Evolutionary conservation across 352 stramenopile species (phyloP).

Genomic region (Phytophthora tubulina): DNA sequence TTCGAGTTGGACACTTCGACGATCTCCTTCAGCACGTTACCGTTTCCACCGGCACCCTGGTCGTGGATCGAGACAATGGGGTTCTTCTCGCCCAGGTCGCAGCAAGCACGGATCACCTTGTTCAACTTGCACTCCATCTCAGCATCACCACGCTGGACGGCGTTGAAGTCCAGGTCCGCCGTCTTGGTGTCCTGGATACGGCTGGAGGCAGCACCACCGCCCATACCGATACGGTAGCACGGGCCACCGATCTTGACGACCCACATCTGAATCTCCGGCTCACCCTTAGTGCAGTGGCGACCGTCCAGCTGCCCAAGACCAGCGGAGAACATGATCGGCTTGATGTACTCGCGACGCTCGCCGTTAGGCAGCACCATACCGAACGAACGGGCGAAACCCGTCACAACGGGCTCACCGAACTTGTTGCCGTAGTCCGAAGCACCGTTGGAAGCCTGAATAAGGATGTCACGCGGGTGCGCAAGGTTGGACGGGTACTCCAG

Average conservation of each 20-base stretch:
- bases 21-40: constrained; percentile 99
- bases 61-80: constrained; percentile 99
- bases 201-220: constrained; percentile 96
- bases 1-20: constrained; percentile 90
- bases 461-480: constrained; percentile 94
- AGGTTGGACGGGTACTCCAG: constrained; percentile 93
- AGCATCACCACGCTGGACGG: constrained; percentile 98
- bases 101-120: constrained; percentile 98
- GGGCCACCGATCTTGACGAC: constrained; percentile 99
- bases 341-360: constrained; percentile 99
- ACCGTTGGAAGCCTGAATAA: constrained; percentile 97
- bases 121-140: constrained; percentile 99
- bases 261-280: constrained; percentile 95
- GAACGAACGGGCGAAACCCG: constrained; percentile 98
- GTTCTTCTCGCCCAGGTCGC: constrained; percentile 97
- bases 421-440: constrained; percentile 99
- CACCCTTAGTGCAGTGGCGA: constrained; percentile 94
- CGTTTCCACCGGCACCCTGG: constrained; percentile 99
- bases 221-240: constrained; percentile 99
- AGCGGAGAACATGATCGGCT: constrained; percentile 99
- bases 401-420: constrained; percentile 99
- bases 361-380: constrained; percentile 95
- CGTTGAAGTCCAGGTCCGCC: constrained; percentile 98
- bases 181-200: constrained; percentile 95
- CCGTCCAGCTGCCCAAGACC: constrained; percentile 97